phyloP scores from a whole-genome alignment of 345 rosid genomes.

The Erucastrum elatum region DNA sequence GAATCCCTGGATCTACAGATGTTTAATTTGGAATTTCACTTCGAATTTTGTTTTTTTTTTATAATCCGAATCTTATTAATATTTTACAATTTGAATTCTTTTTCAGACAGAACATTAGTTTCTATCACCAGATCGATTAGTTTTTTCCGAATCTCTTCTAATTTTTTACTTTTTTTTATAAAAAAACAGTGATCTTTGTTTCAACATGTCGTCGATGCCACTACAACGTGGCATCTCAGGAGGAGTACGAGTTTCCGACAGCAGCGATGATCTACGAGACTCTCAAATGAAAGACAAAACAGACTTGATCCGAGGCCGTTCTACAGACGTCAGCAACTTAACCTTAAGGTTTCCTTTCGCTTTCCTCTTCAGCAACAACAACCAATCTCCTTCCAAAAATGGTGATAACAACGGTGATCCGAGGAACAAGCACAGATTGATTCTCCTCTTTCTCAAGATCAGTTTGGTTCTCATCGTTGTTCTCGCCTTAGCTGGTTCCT shows the following conservation, averaged over 20 bases:
- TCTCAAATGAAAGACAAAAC: constrained; percentile 77
- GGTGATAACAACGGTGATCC: constrained; percentile 79
- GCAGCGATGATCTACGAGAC: constrained; percentile 64
- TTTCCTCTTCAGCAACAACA: constrained; percentile 40
- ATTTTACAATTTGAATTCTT: background rate
- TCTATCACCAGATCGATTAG: background rate
- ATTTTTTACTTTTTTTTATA: background rate
- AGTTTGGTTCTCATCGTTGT: constrained; percentile 71
- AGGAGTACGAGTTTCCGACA: constrained; percentile 63
- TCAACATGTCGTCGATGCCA: constrained; percentile 57
- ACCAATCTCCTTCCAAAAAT: constrained; percentile 42
- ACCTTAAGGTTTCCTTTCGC: constrained; percentile 60
- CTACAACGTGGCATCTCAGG: constrained; percentile 69
- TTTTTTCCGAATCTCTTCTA: background rate
- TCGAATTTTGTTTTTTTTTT: too few relatives aligned
- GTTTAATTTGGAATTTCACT: background rate
- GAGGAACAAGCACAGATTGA: constrained; percentile 60
- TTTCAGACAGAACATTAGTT: background rate
- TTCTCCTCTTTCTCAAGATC: constrained; percentile 60
- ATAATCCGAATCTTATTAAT: background rate
- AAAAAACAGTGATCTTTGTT: background rate
- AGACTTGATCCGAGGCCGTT: constrained; percentile 37
- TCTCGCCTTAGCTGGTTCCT: constrained; percentile 71
- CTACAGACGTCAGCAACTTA: constrained; percentile 49
- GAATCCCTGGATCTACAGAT: constrained; percentile 44